Evolutionary conservation across 768 basidiomycete genomes (phyloP).

Genomic region (Termitomyces sp.): DNA sequence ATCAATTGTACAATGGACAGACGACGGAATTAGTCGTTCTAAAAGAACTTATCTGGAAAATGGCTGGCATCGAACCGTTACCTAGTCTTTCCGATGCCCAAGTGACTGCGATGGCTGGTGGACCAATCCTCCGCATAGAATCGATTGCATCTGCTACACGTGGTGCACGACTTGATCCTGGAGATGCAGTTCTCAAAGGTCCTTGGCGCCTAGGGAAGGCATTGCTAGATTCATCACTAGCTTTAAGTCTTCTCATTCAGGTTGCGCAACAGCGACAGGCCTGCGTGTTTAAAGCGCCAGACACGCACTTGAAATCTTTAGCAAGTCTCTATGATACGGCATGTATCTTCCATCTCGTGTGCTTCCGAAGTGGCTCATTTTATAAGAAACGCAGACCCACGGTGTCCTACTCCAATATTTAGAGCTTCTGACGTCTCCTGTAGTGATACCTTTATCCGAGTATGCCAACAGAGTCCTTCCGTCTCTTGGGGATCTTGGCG

Average conservation of each 20-base stretch:
- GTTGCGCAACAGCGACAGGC: constrained; percentile 88
- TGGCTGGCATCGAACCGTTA: constrained; percentile 91
- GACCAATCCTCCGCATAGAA: constrained; percentile 81
- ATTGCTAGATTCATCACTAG: constrained; percentile 64
- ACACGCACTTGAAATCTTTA: constrained; percentile 80
- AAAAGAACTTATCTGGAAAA: constrained; percentile 90
- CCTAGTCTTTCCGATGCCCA: constrained; percentile 87
- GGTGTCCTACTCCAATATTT: constrained; percentile 90
- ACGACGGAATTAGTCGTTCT: constrained; percentile 87
- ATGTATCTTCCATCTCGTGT: constrained; percentile 23
- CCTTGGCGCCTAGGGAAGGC: constrained; percentile 62
- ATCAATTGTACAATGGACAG: constrained; percentile 80
- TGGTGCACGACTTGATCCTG: constrained; percentile 65
- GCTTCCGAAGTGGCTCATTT: constrained; percentile 5
- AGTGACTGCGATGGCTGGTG: constrained; percentile 87
- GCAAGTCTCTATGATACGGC: constrained; percentile 88
- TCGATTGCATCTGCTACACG: constrained; percentile 76
- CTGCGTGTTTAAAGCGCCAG: constrained; percentile 68
- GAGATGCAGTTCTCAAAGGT: constrained; percentile 57
- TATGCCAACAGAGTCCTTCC: constrained; percentile 76
- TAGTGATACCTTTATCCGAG: constrained; percentile 60
- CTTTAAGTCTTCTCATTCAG: constrained; percentile 86
- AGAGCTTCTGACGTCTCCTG: constrained; percentile 75
- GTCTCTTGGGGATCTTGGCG: constrained; percentile 63
- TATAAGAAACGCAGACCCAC: constrained; percentile 55